Base-by-base conservation (phyloP, 116 monocot species). In the Zostera marina region DNA sequence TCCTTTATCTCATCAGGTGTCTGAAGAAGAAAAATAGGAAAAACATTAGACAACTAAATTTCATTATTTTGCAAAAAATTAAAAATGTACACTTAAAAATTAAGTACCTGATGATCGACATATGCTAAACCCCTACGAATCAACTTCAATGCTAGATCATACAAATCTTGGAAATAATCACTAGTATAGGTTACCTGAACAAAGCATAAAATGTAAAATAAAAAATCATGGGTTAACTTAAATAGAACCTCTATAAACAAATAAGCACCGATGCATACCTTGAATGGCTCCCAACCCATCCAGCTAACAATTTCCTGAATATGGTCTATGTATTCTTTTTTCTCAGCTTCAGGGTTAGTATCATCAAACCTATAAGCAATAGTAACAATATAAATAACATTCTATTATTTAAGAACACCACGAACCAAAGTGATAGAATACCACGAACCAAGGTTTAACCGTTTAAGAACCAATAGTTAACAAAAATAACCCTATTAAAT, bases 341-440 rank as follows among this genome's bases (percentile, higher is more conserved):
- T 98, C 66, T 98, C 90, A 61, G 96, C 96, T 70, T 85, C 85
- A 55, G 96, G 96, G 59, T 96, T 85, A 47, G 94, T 94, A 70
- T 94, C 94, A 72, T 98, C 98, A 67, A 80, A 98, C 66, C 98
- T 96, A 56, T 54, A 10, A 53, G 14, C 7, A 49, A 5, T 47
- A 39, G 41, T 42, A 9, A 40, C 14, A 57, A 39, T 11, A 15
- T 19, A 45, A 66, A 52, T 17, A 52, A 52, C 9, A 19, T 52
- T 52, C 44, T 11, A 44, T 11, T 5, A 44, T 4, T 4, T 26
- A 4, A 4, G 26, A 5, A 5, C 32, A 32, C 32, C 5, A 32
- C 32, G 4, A 32, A 32, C 32, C 32, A 32, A 5, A 32, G 32
- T 3, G 32, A 32, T 32, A 5, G 32, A 32, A 32, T 32, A 2